Evolutionary conservation across 805 yeast species (phyloP), one percentile per base, ranked within the genome.

Genomic region (Candida morakotiae): DNA sequence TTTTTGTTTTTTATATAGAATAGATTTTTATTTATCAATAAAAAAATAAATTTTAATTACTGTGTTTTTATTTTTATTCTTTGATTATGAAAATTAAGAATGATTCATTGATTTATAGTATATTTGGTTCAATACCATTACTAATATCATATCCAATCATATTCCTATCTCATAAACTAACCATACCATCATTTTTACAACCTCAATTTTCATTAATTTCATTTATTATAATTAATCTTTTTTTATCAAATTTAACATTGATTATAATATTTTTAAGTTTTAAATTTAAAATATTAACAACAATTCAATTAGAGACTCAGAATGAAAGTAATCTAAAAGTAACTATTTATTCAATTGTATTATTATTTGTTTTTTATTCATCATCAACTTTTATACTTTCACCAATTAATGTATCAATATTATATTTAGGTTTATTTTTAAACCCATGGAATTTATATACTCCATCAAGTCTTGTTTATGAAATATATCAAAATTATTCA

Each of bases 101-200:
- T 25, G 31, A 27, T 16, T 18, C 30, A 19, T 25, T 26, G 21
- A 13, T 39, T 13, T 18, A 26, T 7, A 39, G 34, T 17, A 24
- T 58, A 22, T 34, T 53, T 23, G 49, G 54, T n/a, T 51, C 66
- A 3, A 44, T 63, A 22, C 69, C 69, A 1, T 55, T 60, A 18
- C 45, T 64, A 20, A 52, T 57, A 31, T 56, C 67, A 4, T 48
- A 60, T 21, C 64, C 67, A 9, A 46, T 60, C 28, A 39, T 58
- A 32, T 48, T 61, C 19, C 37, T 62, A 27, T 51, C 64, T 29
- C 47, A 49, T 30, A 42, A 45, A 16, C 32, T 62, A 26, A 29
- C 40, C 19, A 20, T 19, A n/a, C 21, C 36, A n/a, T n/a, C n/a
- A n/a, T n/a, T n/a, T n/a, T n/a, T n/a, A n/a, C n/a, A n/a, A n/a